phyloP scores from a whole-genome alignment of 805 yeast species.

The Ogataea corticis region DNA sequence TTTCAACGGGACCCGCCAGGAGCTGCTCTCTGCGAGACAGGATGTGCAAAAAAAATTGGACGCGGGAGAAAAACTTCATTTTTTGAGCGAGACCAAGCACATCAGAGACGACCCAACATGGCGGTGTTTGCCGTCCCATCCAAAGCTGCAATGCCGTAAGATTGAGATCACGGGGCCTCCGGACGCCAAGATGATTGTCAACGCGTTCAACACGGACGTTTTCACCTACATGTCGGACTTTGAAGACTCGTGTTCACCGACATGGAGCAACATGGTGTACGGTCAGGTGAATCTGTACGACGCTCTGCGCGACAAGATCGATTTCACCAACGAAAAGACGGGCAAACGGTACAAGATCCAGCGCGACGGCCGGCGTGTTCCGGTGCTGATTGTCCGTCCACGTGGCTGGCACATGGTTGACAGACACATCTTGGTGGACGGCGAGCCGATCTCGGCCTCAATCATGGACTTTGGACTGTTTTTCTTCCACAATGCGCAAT shows the following conservation, averaged over 20 bases:
- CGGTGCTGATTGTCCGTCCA: conserved; percentile 81
- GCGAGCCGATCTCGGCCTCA: conserved; percentile 76
- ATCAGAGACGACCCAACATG: conserved; percentile 73
- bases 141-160: conserved; percentile 72
- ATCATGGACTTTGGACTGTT: conserved; percentile 77
- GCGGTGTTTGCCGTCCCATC: conserved; percentile 74
- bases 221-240: conserved; percentile 86
- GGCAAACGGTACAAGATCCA: conserved; percentile 42
- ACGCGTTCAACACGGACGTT: conserved; percentile 75
- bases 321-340: conserved; percentile 40
- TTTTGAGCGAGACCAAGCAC: conserved; percentile 64
- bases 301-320: conserved; percentile 68
- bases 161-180: conserved; percentile 87
- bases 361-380: conserved; percentile 57
- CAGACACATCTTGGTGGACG: conserved; percentile 68
- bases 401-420: conserved; percentile 88
- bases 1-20: conserved; percentile 61
- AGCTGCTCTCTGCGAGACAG: conserved; percentile 62
- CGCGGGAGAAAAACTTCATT: conserved; percentile 59
- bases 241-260: conserved; percentile 83
- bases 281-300: conserved; percentile 81
- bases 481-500: conserved; percentile 73
- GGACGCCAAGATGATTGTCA: conserved; percentile 79
- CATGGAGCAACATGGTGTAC: conserved; percentile 76
- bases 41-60: conserved; percentile 61